Base-by-base conservation (phyloP, 2,329 filamentous ascomycete species). In the Cryoendolithus antarcticus region DNA sequence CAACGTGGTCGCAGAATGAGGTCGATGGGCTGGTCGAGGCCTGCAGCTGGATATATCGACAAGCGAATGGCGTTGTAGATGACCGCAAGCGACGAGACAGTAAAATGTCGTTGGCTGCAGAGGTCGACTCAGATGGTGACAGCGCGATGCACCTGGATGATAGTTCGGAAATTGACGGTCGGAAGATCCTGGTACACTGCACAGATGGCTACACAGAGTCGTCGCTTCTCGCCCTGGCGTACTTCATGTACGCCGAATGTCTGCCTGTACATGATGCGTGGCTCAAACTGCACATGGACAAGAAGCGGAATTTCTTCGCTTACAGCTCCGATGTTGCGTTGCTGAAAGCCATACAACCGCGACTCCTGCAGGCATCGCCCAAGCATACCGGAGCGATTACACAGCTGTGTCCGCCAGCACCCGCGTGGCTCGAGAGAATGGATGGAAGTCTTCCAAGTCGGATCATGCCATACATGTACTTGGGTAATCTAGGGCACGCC, bases 181-280 rank as follows among this genome's bases (percentile, higher is more conserved):
- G 77, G 46, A 86, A 78, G 55, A 76, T 96, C 28, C 72, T 96
- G 27, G 83, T 98, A 31, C 89, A 96, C 61, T 96, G 91, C 59
- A 80, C 81, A 2, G 91, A 98, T 59, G 91, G 91, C 11, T 98
- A 98, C 54, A 98, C 91, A 0, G 91, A 98, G 61, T 89, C 83
- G 1, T 86, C 86, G 2, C 72, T 98, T 60, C 70, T 98, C 11
- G 86, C 76, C 2, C 75, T 98, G 30, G 85, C 89, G 7, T 98
- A 98, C 61, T 86, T 81, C 57, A 93, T 93, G 71, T 98, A 86
- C 61, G 85, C 83, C 39, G 85, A 91, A 45, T 86, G 85, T 5
- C 69, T 77, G 8, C 74, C 88, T 0, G 74, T 89, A 0, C 82
- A 88, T 21, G 77, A 86, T 40, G 88, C 91, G 6, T 96, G 88